phyloP scores from a whole-genome alignment of 2,329 filamentous ascomycete species.

The Claviceps paspali region DNA sequence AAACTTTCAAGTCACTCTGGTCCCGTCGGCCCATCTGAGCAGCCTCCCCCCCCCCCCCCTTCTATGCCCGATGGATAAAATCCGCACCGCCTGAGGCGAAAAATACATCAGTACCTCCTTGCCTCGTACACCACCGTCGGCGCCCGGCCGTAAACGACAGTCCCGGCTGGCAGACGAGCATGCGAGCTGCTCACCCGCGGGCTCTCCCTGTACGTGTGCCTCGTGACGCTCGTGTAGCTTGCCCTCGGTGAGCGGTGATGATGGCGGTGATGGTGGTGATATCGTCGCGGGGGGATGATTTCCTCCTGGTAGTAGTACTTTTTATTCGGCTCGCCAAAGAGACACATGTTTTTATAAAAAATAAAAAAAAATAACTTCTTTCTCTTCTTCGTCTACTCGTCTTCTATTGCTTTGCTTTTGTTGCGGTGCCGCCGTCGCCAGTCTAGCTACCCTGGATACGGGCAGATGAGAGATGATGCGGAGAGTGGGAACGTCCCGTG shows the following conservation, averaged over 20 bases:
- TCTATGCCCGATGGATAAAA: too few relatives aligned
- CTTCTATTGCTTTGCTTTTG: slow-evolving; percentile 4
- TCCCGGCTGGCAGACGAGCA: slow-evolving; percentile 10
- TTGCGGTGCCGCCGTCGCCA: too few relatives aligned
- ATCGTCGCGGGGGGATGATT: slow-evolving; percentile 28
- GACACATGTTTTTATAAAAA: slow-evolving; percentile 41
- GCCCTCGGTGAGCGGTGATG: slow-evolving; percentile 22
- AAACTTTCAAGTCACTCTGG: neutral
- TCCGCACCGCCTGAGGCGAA: neutral
- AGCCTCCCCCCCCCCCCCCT: too few relatives aligned
- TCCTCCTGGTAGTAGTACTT: slow-evolving; percentile 43
- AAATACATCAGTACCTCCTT: neutral
- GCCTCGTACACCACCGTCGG: slow-evolving; percentile 2
- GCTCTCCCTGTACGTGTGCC: slow-evolving; percentile 22
- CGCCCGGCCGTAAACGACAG: slow-evolving; percentile 24
- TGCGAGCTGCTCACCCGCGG: slow-evolving; percentile 25
- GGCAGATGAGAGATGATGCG: too few relatives aligned
- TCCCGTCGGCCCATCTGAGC: too few relatives aligned
- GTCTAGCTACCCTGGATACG: too few relatives aligned
- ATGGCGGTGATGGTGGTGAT: slow-evolving; percentile 19
- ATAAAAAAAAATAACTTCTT: too few relatives aligned
- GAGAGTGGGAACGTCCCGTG: too few relatives aligned
- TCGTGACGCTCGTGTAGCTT: slow-evolving; percentile 27
- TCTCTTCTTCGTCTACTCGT: neutral
- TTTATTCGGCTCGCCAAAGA: slow-evolving; percentile 26